Evolutionary conservation across 352 stramenopile species (phyloP).

Genomic region (Pythium phragmiticola): DNA sequence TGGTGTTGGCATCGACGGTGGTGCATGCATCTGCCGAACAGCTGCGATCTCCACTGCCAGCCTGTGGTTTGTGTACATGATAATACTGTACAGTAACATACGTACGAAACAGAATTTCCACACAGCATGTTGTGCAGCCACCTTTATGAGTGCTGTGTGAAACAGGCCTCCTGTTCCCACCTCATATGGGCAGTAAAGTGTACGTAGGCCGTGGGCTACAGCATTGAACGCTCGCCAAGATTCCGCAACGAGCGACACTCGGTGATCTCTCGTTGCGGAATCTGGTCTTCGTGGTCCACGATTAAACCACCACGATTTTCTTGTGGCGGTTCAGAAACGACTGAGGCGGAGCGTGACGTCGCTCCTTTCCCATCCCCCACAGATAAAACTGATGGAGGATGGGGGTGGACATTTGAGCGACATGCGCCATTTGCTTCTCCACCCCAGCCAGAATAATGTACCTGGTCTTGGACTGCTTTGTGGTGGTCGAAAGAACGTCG

Average conservation of each 20-base stretch:
- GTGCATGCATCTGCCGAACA: not conserved
- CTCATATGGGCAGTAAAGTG: too few species aligned
- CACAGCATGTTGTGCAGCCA: too few species aligned
- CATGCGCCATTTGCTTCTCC: not conserved
- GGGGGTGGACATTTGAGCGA: constrained; percentile 3
- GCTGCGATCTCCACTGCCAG: constrained; percentile 1
- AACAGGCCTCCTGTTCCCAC: not conserved
- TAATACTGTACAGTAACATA: not conserved
- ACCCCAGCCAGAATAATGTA: too few species aligned
- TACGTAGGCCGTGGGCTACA: too few species aligned
- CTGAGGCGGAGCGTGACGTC: not conserved
- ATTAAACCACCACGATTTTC: not conserved
- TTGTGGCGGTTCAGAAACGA: not conserved
- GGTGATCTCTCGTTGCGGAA: not conserved
- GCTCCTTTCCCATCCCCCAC: not conserved
- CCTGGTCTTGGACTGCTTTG: too few species aligned
- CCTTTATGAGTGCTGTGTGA: too few species aligned
- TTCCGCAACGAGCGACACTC: not conserved
- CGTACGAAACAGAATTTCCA: too few species aligned
- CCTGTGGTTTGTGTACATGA: constrained; percentile 3
- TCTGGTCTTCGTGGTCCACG: not conserved
- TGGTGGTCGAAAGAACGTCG: too few species aligned
- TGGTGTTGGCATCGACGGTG: not conserved
- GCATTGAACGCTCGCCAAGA: not conserved
- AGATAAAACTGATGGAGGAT: not conserved